Base-by-base conservation (phyloP, 306 rosid genomes). In the Cercis canadensis region DNA sequence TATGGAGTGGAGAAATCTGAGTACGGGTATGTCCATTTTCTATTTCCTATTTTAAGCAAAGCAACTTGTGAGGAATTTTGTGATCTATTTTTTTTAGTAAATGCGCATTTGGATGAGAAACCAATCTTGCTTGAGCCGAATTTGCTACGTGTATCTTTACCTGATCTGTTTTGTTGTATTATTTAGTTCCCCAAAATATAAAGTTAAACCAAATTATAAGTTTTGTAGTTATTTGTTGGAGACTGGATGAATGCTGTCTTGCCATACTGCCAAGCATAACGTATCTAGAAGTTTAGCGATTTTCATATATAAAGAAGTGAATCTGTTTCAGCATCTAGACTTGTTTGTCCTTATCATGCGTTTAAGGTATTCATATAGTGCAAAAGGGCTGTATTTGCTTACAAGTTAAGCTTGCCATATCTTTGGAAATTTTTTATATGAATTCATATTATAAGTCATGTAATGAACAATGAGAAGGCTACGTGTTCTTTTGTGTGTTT, bases 1-100 rank as follows among this genome's bases (percentile, higher is more conserved):
- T 68, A 82, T 70, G 98, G 98, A 67, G 82, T 89, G 33, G 89
- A 84, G 53, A 86, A 78, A 77, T 68, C 85, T 0, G 92, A 94
- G 80, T 94, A 87, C 81, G 89, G 97, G 98, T 94, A 90, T 79
- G 89, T 78, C 9, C 21, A 49, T 44, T 21, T 44, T 57, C 41
- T 14, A 24, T 17, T 33, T 31, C 53, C 44, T 31, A 47, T 66
- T 55, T 36, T 14, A 39, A 29, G 56, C 19, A 44, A n/a, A 36
- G 50, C 8, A 46, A 37, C n/a, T 19, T 40, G 40, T 50, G 68
- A 47, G 9, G 6, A 0, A 2, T 37, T 37, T 37, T 5, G 0
- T 37, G 6, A 0, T 37, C 43, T 5, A 37, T 37, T 37, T 5
- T 37, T 37, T 29, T 12, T 56, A 14, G n/a, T 12, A 31, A 13